A percentile compares a stretch with the other conserved stretches of the same genome.
phyloP scores from a whole-genome alignment of 2,329 filamentous ascomycete genomes.

The Stemphylium vesicarium region DNA sequence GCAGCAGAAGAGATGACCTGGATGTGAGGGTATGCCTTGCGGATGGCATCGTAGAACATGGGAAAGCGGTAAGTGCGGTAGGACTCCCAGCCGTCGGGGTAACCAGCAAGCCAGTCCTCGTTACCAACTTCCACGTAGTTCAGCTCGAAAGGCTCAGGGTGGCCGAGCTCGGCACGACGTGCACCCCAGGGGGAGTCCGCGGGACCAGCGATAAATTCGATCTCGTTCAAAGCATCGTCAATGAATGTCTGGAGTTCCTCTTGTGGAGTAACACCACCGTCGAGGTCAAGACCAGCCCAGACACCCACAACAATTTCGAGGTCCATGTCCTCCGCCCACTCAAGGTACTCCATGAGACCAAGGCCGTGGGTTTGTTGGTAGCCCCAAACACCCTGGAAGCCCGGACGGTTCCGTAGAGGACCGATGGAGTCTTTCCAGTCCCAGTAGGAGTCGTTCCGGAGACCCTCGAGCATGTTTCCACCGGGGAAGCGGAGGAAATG shows the following conservation, averaged over 20 bases:
- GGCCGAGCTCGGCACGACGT: slow-evolving; percentile 45
- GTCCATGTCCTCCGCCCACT: slow-evolving; percentile 56
- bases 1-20: slow-evolving; percentile 44
- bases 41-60: slow-evolving; percentile 44
- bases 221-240: slow-evolving; percentile 48
- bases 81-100: slow-evolving; percentile 34
- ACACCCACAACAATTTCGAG: slow-evolving; percentile 53
- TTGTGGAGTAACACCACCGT: slow-evolving; percentile 47
- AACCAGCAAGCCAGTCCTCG: slow-evolving; percentile 48
- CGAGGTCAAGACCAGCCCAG: slow-evolving; percentile 54
- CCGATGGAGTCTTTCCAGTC: slow-evolving; percentile 60
- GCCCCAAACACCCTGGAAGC: slow-evolving; percentile 54
- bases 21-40: slow-evolving; percentile 44
- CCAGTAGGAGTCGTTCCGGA: slow-evolving; percentile 32
- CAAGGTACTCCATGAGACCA: slow-evolving; percentile 56
- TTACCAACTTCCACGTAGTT: slow-evolving; percentile 50
- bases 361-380: slow-evolving; percentile 55
- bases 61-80: slow-evolving; percentile 44
- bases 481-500: slow-evolving; percentile 60
- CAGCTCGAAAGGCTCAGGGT: slow-evolving; percentile 46
- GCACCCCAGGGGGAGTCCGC: slow-evolving; percentile 42
- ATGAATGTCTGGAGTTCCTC: slow-evolving; percentile 48
- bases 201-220: slow-evolving; percentile 44
- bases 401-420: slow-evolving; percentile 56
- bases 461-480: slow-evolving; percentile 56